These are phyloP conservation scores for Aspergillus japonicus DNA, from an alignment of 2,329 filamentous ascomycete species.

Conservation along the genomic window DNA sequence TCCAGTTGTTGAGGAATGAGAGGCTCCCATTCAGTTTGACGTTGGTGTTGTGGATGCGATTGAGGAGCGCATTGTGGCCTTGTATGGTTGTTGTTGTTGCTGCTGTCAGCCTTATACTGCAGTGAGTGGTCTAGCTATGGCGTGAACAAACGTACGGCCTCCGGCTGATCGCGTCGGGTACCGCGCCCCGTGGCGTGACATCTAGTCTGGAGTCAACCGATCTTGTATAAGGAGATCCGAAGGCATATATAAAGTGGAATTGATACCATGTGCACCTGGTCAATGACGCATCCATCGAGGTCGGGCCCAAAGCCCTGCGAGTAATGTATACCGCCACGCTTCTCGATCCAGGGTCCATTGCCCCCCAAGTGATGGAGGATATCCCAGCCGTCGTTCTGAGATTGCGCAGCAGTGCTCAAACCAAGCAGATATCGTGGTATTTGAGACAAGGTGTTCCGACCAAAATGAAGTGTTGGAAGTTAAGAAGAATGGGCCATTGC, in stretches of 20 bases:
- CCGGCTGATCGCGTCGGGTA: constrained; percentile 56
- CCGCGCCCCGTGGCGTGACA: constrained; percentile 58
- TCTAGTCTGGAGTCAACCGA: constrained; percentile 34
- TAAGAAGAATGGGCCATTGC: background rate
- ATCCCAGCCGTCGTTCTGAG: constrained; percentile 43
- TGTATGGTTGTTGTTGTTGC: background rate
- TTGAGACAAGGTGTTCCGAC: constrained; percentile 25
- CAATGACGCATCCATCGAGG: constrained; percentile 51
- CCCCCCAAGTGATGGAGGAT: constrained; percentile 55
- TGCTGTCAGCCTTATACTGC: background rate
- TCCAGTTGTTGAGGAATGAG: constrained; percentile 55
- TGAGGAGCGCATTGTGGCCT: constrained; percentile 51
- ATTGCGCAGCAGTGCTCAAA: background rate
- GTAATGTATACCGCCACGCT: constrained; percentile 37
- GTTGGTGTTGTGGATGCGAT: constrained; percentile 45
- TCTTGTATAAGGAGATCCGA: background rate
- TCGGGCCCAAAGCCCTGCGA: constrained; percentile 39
- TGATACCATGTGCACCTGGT: constrained; percentile 59
- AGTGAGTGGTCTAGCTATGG: background rate
- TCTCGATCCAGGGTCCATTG: constrained; percentile 57
- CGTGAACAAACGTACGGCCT: constrained; percentile 43
- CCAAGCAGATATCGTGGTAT: constrained; percentile 3
- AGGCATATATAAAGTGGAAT: background rate
- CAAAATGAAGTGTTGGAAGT: constrained; percentile 14
- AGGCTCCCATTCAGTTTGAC: constrained; percentile 51